Percentiles rank a stretch among this genome's conserved stretches.
Evolutionary conservation across 2,329 filamentous ascomycete genomes (phyloP).

Genomic region (Aspergillus thermomutatus): DNA sequence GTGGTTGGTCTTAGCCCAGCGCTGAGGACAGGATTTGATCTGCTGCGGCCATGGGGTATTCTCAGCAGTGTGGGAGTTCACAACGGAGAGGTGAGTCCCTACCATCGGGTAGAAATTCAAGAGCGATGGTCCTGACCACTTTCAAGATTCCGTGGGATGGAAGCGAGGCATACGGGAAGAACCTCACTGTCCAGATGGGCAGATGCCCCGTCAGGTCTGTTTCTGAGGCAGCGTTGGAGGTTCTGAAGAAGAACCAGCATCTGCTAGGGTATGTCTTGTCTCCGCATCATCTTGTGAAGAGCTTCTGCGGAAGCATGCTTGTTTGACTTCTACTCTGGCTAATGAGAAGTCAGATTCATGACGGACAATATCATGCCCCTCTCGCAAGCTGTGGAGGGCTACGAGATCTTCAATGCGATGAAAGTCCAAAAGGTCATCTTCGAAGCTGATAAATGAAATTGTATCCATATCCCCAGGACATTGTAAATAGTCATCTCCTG

Average conservation of each 20-base stretch:
- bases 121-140: constrained; percentile 17
- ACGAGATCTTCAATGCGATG: constrained; percentile 69
- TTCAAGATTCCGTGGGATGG: constrained; percentile 63
- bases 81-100: constrained; percentile 61
- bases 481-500: not conserved
- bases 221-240: constrained; percentile 61
- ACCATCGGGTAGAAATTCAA: not conserved
- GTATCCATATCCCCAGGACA: not conserved
- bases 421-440: constrained; percentile 73
- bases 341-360: constrained; percentile 60
- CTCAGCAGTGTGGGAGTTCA: constrained; percentile 76
- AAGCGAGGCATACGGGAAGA: constrained; percentile 64
- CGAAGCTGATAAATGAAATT: constrained; percentile 40
- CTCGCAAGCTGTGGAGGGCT: constrained; percentile 63
- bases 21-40: constrained; percentile 66
- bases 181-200: constrained; percentile 71
- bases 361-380: constrained; percentile 72
- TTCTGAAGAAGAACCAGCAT: constrained; percentile 65
- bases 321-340: not conserved
- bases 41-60: constrained; percentile 68
- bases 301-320: not conserved
- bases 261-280: constrained; percentile 56
- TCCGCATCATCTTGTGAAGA: not conserved
- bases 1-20: constrained; percentile 70
- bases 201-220: constrained; percentile 71